Conservation (phyloP, 225 moss, liverwort and hornwort genomes). For the Polytrichum commune region DNA sequence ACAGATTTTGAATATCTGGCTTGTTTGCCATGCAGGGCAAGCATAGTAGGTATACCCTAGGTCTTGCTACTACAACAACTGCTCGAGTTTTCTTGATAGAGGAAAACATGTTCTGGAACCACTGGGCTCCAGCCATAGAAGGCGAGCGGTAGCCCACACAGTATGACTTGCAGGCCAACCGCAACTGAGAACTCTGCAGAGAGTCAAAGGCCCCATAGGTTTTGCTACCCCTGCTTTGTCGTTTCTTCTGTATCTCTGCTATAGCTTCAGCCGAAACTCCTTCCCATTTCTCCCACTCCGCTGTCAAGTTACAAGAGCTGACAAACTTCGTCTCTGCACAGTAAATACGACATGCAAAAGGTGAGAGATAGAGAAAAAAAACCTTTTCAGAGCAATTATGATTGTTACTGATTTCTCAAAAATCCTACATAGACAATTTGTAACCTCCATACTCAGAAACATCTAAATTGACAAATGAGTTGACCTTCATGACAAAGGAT, state of each 20-base stretch:
- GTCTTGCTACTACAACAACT: constrained; percentile 35
- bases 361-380: background rate
- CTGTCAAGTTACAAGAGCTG: constrained; percentile 34
- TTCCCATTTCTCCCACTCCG: constrained; percentile 13
- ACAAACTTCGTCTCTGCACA: constrained; percentile 58
- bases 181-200: constrained; percentile 36
- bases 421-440: too few relatives aligned
- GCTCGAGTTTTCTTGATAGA: constrained; percentile 26
- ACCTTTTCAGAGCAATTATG: background rate
- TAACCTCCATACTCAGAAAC: too few relatives aligned
- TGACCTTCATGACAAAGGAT: too few relatives aligned
- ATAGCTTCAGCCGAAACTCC: constrained; percentile 19
- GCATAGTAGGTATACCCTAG: constrained; percentile 29
- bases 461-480: too few relatives aligned
- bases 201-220: constrained; percentile 35
- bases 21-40: constrained; percentile 13
- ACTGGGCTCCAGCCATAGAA: constrained; percentile 39
- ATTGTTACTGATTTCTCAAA: too few relatives aligned
- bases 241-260: constrained; percentile 27
- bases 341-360: too few relatives aligned
- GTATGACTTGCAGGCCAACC: constrained; percentile 50
- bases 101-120: constrained; percentile 27
- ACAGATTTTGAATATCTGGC: background rate
- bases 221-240: constrained; percentile 27
- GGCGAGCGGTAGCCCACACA: constrained; percentile 35